Evolutionary conservation across 1,284 basidiomycete species (phyloP), one percentile per base, ranked within the genome.

Genomic region (Ganoderma sinense): DNA sequence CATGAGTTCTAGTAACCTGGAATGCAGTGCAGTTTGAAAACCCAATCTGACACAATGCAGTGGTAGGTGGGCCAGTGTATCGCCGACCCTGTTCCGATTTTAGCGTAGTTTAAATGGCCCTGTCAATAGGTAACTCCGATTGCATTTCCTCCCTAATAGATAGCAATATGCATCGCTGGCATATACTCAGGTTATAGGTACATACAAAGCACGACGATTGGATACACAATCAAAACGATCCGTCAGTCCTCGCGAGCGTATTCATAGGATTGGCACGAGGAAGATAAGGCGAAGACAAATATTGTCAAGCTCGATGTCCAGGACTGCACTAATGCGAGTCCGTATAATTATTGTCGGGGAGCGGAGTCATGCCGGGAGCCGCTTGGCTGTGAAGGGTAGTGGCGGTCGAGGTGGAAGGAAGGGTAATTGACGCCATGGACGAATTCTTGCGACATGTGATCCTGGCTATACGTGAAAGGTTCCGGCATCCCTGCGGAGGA

Each of bases 381-480:
- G 7, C 68, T 64, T 6, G 62, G 56, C 6, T 66, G 64, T 3
- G 56, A 39, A 20, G 48, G 23, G 4, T 8, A 56, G 62, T 60
- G 39, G 18, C 63, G 41, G 18, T 56, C 64, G 31, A 65, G 64
- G 29, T 73, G 70, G 29, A 65, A 68, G 33, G 73, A 66, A 2
- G 74, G 72, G 51, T 74, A 74, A 62, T 69, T 67, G 6, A 75
- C 69, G 31, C 69, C 70, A 26, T 76, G 70, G 8, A 60, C 26
- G 64, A 76, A 78, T 2, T 75, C 73, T 11, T 73, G 71, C 10
- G 75, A 67, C 13, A 78, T 51, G 16, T 79, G 75, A 14, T 72
- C 56, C 65, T 78, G 74, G 43, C 77, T 77, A 66, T 80, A 81
- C 33, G 78, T 74, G 74, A 80, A 81, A 29, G 76, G 70, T 29